These are phyloP conservation scores for Cryptococcus sp. DNA, from an alignment of 1,284 basidiomycete genomes.

Conservation along the genomic window DNA sequence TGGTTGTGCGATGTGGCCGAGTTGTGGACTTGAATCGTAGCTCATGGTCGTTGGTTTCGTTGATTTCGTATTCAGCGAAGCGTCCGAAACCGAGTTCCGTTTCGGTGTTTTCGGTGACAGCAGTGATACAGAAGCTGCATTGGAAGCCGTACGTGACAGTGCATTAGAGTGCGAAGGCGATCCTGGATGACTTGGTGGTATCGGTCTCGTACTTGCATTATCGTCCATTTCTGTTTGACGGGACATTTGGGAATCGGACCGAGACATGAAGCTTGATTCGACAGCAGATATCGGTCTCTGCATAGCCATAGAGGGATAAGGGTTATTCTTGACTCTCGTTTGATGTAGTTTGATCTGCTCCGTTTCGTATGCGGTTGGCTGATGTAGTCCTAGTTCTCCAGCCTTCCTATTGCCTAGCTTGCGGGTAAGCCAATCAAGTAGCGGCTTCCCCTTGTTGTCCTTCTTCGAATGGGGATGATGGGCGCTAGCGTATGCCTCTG, in stretches of 20 bases:
- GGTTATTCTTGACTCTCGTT: slow-evolving; percentile 35
- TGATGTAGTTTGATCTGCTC: background rate
- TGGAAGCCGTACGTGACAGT: slow-evolving; percentile 25
- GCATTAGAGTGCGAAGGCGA: slow-evolving; percentile 63
- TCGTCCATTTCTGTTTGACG: slow-evolving; percentile 60
- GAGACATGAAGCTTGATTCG: background rate
- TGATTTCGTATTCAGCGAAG: slow-evolving; percentile 55
- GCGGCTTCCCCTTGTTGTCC: slow-evolving; percentile 58
- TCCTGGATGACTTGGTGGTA: slow-evolving; percentile 76
- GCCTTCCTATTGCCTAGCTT: slow-evolving; percentile 54
- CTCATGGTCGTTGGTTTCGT: slow-evolving; percentile 95
- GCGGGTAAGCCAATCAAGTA: slow-evolving; percentile 86
- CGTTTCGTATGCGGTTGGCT: background rate
- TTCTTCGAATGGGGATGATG: slow-evolving; percentile 9
- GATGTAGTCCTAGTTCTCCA: slow-evolving; percentile 1
- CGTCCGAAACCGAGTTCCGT: background rate
- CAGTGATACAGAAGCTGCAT: slow-evolving; percentile 54
- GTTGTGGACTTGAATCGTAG: slow-evolving; percentile 69
- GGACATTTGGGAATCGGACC: slow-evolving; percentile 31
- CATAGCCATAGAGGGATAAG: slow-evolving; percentile 43
- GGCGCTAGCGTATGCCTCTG: slow-evolving; percentile 28
- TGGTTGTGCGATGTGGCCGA: slow-evolving; percentile 82
- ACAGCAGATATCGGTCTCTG: slow-evolving; percentile 2
- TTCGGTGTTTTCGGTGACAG: slow-evolving; percentile 6
- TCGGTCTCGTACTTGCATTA: slow-evolving; percentile 77